Conservation (phyloP, 495 filamentous ascomycete species). For the Cercophora scortea region DNA sequence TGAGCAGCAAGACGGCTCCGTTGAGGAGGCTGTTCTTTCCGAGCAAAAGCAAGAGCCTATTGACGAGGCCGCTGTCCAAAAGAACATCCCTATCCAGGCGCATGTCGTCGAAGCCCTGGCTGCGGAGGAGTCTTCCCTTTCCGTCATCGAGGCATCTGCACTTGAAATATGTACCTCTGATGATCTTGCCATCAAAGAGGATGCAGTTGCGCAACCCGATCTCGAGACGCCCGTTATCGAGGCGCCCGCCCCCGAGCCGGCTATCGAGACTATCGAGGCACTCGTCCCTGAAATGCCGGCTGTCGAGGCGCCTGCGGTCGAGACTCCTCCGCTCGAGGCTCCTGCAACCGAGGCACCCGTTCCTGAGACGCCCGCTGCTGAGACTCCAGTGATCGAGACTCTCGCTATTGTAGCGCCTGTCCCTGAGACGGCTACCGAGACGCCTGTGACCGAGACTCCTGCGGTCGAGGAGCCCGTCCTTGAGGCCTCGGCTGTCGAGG, state of each 20-base stretch:
- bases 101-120: no score
- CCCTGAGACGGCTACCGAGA: constrained; percentile 4
- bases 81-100: no score
- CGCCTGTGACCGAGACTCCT: neutral
- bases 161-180: no score
- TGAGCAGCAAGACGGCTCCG: neutral
- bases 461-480: constrained; percentile 3
- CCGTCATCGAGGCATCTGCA: no score
- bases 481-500: constrained; percentile 3
- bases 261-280: constrained; percentile 7
- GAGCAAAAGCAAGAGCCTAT: no score
- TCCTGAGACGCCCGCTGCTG: constrained; percentile 1
- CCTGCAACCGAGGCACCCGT: constrained; percentile 2
- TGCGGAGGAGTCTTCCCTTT: no score
- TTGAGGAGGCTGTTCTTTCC: neutral
- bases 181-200: no score
- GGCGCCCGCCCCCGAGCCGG: no score
- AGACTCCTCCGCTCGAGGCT: constrained; percentile 4
- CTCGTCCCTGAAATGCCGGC: neutral
- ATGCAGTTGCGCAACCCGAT: neutral
- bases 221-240: no score
- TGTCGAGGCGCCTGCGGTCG: constrained; percentile 4
- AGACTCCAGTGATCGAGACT: constrained; percentile 5
- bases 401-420: constrained; percentile 4
- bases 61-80: no score